phyloP scores from a whole-genome alignment of 106 monocot species.

The Chionographis japonica region DNA sequence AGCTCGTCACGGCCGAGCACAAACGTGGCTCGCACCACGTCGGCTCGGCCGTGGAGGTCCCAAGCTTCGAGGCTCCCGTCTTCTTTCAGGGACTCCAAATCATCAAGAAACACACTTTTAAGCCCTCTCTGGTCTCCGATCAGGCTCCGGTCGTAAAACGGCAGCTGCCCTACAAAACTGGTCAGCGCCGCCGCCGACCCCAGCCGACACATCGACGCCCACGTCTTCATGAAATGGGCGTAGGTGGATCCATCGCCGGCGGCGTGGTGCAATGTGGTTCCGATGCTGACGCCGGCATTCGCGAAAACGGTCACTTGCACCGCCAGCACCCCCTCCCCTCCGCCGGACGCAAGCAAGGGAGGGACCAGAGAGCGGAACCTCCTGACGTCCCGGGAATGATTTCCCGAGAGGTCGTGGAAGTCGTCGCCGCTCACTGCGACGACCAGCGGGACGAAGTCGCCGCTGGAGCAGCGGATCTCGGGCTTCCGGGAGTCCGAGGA shows the following conservation, averaged over 20 bases:
- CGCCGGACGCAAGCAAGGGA: not conserved
- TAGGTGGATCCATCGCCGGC: conserved; percentile 31
- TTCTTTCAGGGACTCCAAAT: too few species aligned
- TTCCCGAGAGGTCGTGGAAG: conserved; percentile 10
- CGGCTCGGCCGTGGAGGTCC: too few species aligned
- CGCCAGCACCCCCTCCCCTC: conserved; percentile 11
- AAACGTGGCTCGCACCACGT: too few species aligned
- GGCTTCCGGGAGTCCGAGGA: not conserved
- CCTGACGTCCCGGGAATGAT: conserved; percentile 6
- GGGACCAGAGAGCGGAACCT: not conserved
- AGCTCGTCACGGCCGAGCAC: too few species aligned
- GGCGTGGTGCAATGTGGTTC: conserved; percentile 25
- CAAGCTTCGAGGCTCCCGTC: too few species aligned
- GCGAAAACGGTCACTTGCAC: conserved; percentile 40
- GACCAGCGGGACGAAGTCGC: conserved; percentile 16
- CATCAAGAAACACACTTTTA: not conserved
- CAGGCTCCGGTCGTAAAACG: conserved; percentile 8
- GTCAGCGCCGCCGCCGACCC: not conserved
- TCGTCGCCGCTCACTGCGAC: conserved; percentile 5
- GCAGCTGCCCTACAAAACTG: not conserved
- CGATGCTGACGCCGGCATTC: conserved; percentile 22
- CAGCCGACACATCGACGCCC: conserved; percentile 16
- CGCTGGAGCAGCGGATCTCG: conserved; percentile 19
- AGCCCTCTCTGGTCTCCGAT: conserved; percentile 15
- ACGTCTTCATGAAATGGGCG: conserved; percentile 26